These are phyloP conservation scores for Botryosphaeria agaves DNA, from an alignment of 2,329 filamentous ascomycete genomes.

Conservation along the genomic window DNA sequence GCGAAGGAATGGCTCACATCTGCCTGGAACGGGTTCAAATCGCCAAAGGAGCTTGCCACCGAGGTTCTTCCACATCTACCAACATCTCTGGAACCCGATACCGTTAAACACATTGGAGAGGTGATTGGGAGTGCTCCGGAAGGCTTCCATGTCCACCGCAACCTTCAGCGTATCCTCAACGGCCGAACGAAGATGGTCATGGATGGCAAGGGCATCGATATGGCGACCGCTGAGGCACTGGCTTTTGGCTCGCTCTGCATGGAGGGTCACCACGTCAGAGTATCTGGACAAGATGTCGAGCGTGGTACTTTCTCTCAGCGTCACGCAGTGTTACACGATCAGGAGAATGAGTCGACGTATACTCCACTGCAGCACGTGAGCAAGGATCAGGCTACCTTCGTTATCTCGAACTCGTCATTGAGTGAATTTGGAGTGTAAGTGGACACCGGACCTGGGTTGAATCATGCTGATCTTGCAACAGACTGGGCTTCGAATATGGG, in stretches of 20 bases:
- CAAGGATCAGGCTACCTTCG: constrained; percentile 86
- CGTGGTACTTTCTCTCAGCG: constrained; percentile 98
- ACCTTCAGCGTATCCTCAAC: constrained; percentile 87
- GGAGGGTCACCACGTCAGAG: constrained; percentile 92
- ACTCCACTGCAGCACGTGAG: constrained; percentile 80
- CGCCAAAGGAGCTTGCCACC: constrained; percentile 87
- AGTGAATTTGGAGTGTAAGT: constrained; percentile 49
- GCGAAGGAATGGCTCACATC: constrained; percentile 98
- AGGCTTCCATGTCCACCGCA: constrained; percentile 78
- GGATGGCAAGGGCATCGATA: constrained; percentile 91
- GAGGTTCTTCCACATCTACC: constrained; percentile 86
- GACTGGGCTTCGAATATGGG: constrained; percentile 93
- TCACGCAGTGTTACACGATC: constrained; percentile 93
- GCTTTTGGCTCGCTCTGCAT: constrained; percentile 82
- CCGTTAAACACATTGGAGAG: constrained; percentile 65
- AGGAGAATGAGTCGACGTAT: constrained; percentile 84
- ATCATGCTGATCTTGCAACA: constrained; percentile 17
- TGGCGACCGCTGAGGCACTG: constrained; percentile 90
- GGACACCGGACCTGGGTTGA: neutral
- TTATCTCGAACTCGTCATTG: constrained; percentile 90
- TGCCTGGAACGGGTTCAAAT: constrained; percentile 99
- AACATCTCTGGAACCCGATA: constrained; percentile 58
- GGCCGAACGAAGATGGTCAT: constrained; percentile 82
- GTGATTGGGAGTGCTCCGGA: constrained; percentile 66
- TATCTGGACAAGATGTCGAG: constrained; percentile 97